These are phyloP conservation scores for Claviceps digitariae DNA, from an alignment of 2,329 filamentous ascomycete species.

Conservation along the genomic window DNA sequence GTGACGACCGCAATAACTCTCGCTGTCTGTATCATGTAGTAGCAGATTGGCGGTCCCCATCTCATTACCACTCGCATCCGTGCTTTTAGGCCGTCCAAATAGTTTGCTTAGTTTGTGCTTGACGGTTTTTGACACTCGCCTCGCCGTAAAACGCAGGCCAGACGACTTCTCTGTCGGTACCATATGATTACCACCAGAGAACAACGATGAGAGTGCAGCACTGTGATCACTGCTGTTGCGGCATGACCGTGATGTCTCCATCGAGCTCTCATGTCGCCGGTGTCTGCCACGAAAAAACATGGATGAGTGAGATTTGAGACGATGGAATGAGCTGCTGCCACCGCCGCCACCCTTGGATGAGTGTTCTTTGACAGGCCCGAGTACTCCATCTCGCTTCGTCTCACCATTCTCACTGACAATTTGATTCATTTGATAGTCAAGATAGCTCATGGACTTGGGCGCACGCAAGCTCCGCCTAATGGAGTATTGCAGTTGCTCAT, in stretches of 20 bases:
- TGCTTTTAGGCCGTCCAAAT: conserved; percentile 17
- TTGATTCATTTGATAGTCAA: conserved; percentile 12
- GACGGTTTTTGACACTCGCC: conserved; percentile 49
- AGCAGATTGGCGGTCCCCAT: conserved; percentile 4
- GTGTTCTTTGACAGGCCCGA: conserved; percentile 23
- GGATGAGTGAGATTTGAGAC: conserved; percentile 28
- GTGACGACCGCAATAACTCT: conserved; percentile 18
- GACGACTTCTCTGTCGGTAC: conserved; percentile 14
- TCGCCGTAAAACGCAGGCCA: conserved; percentile 35
- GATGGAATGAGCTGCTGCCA: conserved; percentile 13
- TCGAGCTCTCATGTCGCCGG: conserved; percentile 19
- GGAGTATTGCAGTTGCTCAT: conserved; percentile 11
- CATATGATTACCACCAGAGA: conserved; percentile 11
- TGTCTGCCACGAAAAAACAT: conserved; percentile 28
- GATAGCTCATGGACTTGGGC: conserved; percentile 43
- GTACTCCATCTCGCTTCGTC: conserved; percentile 12
- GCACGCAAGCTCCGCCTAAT: conserved; percentile 21
- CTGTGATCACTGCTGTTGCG: conserved; percentile 30
- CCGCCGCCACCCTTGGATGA: conserved; percentile 17
- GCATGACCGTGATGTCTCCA: conserved; percentile 34
- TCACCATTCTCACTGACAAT: neutral
- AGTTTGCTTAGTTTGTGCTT: conserved; percentile 43
- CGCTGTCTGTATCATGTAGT: conserved; percentile 12
- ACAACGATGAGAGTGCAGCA: conserved; percentile 19
- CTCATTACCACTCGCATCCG: conserved; percentile 5